phyloP scores from a whole-genome alignment of 2,329 filamentous ascomycete genomes.

The Calonectria fujianensis region DNA sequence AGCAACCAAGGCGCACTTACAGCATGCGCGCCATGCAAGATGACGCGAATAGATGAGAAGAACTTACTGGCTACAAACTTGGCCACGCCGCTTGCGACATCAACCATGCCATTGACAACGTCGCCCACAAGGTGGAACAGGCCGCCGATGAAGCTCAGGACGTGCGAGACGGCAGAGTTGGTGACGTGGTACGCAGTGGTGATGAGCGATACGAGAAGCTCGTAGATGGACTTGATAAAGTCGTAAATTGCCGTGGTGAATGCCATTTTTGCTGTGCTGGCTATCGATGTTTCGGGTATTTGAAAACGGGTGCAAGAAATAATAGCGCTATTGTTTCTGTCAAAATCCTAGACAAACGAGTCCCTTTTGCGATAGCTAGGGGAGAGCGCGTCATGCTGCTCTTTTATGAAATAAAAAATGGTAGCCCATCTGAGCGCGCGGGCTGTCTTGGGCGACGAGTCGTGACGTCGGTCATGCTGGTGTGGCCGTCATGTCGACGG shows the following conservation, averaged over 20 bases:
- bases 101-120: conserved; percentile 59
- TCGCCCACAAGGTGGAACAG: conserved; percentile 61
- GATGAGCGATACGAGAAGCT: conserved; percentile 63
- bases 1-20: neutral
- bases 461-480: conserved; percentile 57
- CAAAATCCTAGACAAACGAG: conserved; percentile 10
- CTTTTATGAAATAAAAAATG: conserved; percentile 20
- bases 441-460: conserved; percentile 31
- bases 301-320: neutral
- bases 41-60: neutral
- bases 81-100: conserved; percentile 62
- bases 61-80: conserved; percentile 63
- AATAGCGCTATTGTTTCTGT: neutral
- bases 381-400: neutral
- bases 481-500: conserved; percentile 45
- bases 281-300: neutral
- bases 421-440: neutral
- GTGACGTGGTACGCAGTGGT: conserved; percentile 59
- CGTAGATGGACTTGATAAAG: conserved; percentile 64
- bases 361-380: neutral
- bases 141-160: conserved; percentile 61
- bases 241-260: conserved; percentile 61
- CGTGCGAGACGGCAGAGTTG: conserved; percentile 57
- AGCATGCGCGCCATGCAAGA: neutral
- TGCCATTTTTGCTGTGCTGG: conserved; percentile 52